Base-by-base conservation (phyloP, 2,329 filamentous ascomycete species). In the Teratosphaeriaceae sp. region DNA sequence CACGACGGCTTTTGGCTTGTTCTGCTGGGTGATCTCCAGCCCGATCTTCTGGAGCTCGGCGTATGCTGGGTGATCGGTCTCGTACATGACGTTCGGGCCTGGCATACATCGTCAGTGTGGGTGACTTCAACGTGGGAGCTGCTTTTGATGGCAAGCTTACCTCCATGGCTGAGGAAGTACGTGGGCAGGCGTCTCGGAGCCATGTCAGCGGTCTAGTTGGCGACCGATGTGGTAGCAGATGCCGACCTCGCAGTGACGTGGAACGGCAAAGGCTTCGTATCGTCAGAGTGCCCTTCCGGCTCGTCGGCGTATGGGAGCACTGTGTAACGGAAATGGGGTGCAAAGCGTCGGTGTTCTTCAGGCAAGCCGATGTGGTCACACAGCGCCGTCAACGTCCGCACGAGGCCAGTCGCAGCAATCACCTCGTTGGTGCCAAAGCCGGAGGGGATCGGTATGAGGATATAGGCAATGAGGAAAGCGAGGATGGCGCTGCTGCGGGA, bases 1-100 rank as follows among this genome's bases (percentile, higher is more conserved):
- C 1, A 88, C 78, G 13, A 88, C 74, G 2, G 83, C 85, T 48
- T 77, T 80, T 1, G 84, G 84, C 54, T 80, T 82, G 33, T 87
- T 77, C 48, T 78, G 76, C 21, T 75, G 68, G 0, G 82, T 86
- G 58, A 88, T 86, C 55, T 88, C 83, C 6, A 63, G 70, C 31
- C 84, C 84, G 40, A 87, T 80, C 19, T 70, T 61, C 52, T 81
- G 74, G 3, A 88, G 74, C 42, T 82, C 68, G 3, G 69, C 59
- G 54, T 83, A 85, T 8, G 78, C 84, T 1, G 82, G 80, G 57
- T 88, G 84, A 1, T 77, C 60, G 3, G 69, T 76, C n/a, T 85
- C 71, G 56, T 82, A 83, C 71, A 85, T 82, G 26, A 85, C 72
- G 51, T 73, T 79, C 3, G 82, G 83, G 65, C 69, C 71, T n/a